phyloP scores from a whole-genome alignment of 768 basidiomycete species.

The Tulasnella sp. region DNA sequence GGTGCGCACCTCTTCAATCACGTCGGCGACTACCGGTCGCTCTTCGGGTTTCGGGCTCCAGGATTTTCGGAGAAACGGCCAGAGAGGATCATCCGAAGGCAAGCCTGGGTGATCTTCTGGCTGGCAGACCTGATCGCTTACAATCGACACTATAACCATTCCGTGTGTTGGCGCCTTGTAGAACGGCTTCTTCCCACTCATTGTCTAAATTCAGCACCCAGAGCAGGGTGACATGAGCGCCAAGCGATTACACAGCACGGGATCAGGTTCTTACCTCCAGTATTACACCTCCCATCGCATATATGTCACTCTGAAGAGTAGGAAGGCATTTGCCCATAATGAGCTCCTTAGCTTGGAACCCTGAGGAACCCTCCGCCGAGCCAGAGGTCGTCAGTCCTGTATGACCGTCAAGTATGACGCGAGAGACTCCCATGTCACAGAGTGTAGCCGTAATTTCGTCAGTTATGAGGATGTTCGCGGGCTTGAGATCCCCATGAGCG shows the following conservation, averaged over 20 bases:
- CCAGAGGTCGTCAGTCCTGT: not conserved
- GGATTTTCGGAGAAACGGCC: conserved; percentile 10
- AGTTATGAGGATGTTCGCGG: conserved; percentile 5
- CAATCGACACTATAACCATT: not conserved
- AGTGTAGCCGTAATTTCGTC: not conserved
- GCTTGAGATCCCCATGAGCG: conserved; percentile 32
- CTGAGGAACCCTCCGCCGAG: not conserved
- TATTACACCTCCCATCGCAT: conserved; percentile 4
- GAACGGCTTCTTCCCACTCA: conserved; percentile 2
- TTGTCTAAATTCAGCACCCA: not conserved
- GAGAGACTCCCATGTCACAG: conserved; percentile 17
- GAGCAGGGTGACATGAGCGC: not conserved
- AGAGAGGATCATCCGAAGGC: conserved; percentile 5
- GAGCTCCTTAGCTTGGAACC: conserved; percentile 8
- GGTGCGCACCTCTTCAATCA: not conserved
- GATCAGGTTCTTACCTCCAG: not conserved
- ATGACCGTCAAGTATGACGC: not conserved
- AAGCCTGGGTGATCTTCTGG: not conserved
- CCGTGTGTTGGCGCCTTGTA: not conserved
- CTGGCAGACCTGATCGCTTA: not conserved
- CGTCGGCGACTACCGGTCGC: not conserved
- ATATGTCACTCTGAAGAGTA: not conserved
- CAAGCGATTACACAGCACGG: not conserved
- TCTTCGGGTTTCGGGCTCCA: not conserved
- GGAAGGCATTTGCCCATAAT: not conserved